Evolutionary conservation across 2,329 filamentous ascomycete genomes (phyloP), one percentile per base, ranked within the genome.

Genomic region (Trichoderma harzianum): DNA sequence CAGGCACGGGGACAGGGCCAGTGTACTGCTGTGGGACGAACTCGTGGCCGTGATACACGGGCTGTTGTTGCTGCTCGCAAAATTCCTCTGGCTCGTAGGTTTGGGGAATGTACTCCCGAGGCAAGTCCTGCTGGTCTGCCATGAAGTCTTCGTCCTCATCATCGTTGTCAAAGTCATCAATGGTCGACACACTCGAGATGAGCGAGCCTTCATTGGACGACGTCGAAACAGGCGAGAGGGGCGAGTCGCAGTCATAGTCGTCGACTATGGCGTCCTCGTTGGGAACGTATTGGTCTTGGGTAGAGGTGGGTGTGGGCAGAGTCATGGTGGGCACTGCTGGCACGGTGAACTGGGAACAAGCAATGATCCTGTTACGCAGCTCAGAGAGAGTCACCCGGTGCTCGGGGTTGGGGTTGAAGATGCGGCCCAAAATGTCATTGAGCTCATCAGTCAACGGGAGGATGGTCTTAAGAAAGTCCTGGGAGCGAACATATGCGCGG

Each of bases 391-490:
- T 91, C 78, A 97, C 95, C 81, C 96, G 88, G 80, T 93, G 90
- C 77, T 90, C 87, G 71, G 96, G 95, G 82, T 96, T 91, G 81
- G 90, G 89, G 79, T 95, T 91, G 82, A 99, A 99, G 77, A 98
- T 93, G 78, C 92, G 90, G 76, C 90, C 91, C 77, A 99, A 84
- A 75, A 99, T 97, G 79, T 89, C 86, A 84, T 98, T 95, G 80
- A 98, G 87, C 79, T 98, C 95, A 79, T 93, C 87, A 70, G 96
- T 95, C 78, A 99, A 84, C 26, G 96, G 95, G 71, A 99, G 88
- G 77, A 99, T 99, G 74, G 94, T 93, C 85, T 94, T 92, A 75
- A 99, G 85, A 82, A 98, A 99, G 79, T 92, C 91, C 73, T 90
- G 90, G 79, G 94, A 94, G 85, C 92, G 92, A 77, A 93, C 88